Evolutionary conservation across 2,329 filamentous ascomycete species (phyloP), one percentile per base, ranked within the genome.

Genomic region (Diaporthe citri): DNA sequence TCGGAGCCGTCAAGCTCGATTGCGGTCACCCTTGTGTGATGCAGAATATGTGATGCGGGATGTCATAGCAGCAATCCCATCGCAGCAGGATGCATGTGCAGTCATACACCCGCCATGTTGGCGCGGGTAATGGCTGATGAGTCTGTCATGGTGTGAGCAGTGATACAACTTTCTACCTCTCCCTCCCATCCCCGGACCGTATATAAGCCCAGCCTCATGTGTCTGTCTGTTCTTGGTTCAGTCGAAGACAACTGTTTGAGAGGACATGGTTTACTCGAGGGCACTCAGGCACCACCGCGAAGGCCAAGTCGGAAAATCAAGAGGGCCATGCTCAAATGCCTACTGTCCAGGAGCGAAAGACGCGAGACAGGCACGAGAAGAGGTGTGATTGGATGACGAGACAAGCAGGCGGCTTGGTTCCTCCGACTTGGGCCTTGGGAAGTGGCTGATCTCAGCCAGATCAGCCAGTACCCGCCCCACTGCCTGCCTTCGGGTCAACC

Each of bases 371-470:
- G 20, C 2, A 57, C 7, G 55, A 5, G 25, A 15, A 3, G 9
- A 41, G 57, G 41, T 60, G 41, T 25, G 34, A 22, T 9, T 39
- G 43, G 34, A 39, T 39, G 13, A 39, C 36, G 36, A 39, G 36
- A 39, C 36, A 39, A 13, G 22, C 43, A 20, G 34, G 48, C 64
- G 34, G 64, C 48, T 41, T 55, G 46, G 22, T 69, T 69, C 48
- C 64, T 52, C 64, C 64, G 64, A 52, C 48, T 28, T 20, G 31
- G 46, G n/a, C 31, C 22, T 5, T 10, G 15, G 15, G 17, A 34
- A n/a, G 34, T 69, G 64, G 64, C 64, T 69, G 48, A 55, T 39
- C 15, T 69, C 64, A 69, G 64, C 64, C 64, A 52, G 13, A 48
- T 48, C 60, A 66, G 59, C 59, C 59, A 64, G 25, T 12, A 25